A percentile compares a stretch with the other conserved stretches of the same genome.
Conservation (phyloP, 2,329 filamentous ascomycete species). For the Epicoccum nigrum region DNA sequence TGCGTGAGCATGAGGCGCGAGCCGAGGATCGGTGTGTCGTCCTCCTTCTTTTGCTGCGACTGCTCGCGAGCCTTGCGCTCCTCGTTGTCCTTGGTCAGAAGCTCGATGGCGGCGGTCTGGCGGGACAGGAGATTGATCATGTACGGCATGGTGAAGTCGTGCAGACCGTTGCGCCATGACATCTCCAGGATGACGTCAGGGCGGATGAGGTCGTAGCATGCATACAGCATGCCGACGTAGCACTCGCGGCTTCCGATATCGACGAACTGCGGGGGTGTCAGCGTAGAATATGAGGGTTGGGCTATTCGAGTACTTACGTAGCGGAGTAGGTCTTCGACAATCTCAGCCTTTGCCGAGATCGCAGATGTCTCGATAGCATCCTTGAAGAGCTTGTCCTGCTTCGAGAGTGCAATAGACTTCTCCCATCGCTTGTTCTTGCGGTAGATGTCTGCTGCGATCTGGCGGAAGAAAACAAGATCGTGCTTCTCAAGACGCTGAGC, state of each 20-base stretch:
- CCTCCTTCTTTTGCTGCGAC: slow-evolving; percentile 85
- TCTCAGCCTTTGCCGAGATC: slow-evolving; percentile 85
- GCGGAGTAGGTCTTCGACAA: slow-evolving; percentile 93
- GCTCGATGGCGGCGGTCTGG: slow-evolving; percentile 83
- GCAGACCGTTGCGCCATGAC: slow-evolving; percentile 92
- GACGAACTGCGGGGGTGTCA: slow-evolving; percentile 74
- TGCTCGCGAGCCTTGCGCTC: slow-evolving; percentile 76
- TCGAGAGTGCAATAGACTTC: slow-evolving; percentile 95
- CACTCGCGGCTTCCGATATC: slow-evolving; percentile 99
- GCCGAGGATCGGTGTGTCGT: slow-evolving; percentile 91
- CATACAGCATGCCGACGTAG: slow-evolving; percentile 99
- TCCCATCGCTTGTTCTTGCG: slow-evolving; percentile 99
- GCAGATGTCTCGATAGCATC: slow-evolving; percentile 98
- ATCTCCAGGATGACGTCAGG: slow-evolving; percentile 93
- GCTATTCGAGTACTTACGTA: slow-evolving; percentile 75
- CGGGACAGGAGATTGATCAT: slow-evolving; percentile 98
- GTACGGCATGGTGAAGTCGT: slow-evolving; percentile 99
- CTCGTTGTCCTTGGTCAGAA: slow-evolving; percentile 94
- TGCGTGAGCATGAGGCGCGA: slow-evolving; percentile 95
- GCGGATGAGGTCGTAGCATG: slow-evolving; percentile 96
- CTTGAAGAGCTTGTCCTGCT: slow-evolving; percentile 99
- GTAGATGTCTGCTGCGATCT: slow-evolving; percentile 97
- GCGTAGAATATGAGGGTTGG: slow-evolving; percentile 11
- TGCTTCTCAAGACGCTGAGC: slow-evolving; percentile 95
- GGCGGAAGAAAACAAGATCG: slow-evolving; percentile 97